Conservation (phyloP, 2,329 filamentous ascomycete species). For the Pyricularia grisea region DNA sequence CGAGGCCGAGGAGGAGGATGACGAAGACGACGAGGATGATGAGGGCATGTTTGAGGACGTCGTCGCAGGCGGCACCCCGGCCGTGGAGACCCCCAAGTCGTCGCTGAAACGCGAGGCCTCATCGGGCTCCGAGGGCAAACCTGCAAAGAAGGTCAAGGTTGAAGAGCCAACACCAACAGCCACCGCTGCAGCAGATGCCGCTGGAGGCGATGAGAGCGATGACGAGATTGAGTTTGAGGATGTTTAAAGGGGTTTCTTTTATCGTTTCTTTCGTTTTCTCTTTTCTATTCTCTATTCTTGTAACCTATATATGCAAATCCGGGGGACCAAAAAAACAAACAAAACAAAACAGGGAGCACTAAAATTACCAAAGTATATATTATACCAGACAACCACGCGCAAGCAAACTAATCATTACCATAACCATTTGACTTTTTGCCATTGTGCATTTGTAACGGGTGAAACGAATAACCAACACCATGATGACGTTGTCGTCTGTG, state of each 20-base stretch:
- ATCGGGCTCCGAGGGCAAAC: constrained; percentile 28
- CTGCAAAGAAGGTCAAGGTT: constrained; percentile 52
- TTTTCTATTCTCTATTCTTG: not conserved
- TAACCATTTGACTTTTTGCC: not conserved
- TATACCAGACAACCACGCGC: not conserved
- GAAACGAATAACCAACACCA: constrained; percentile 1
- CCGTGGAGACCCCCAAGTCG: constrained; percentile 14
- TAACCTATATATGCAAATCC: not conserved
- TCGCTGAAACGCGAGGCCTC: constrained; percentile 22
- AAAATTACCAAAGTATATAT: not conserved
- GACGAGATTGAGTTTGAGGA: constrained; percentile 52
- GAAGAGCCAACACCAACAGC: constrained; percentile 28
- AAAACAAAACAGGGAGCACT: not conserved
- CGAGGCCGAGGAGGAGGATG: constrained; percentile 24
- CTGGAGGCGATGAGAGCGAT: constrained; percentile 35
- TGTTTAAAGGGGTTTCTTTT: constrained; percentile 22
- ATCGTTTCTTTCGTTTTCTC: not conserved
- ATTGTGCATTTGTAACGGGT: not conserved
- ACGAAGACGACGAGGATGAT: constrained; percentile 31
- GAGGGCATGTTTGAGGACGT: constrained; percentile 39
- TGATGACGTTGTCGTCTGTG: not conserved
- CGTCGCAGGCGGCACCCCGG: constrained; percentile 24
- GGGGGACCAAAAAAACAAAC: not conserved
- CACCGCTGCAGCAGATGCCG: not conserved
- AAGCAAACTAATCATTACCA: not conserved